Base-by-base conservation (phyloP, 1,284 basidiomycete genomes). In the Malassezia vespertilionis region DNA sequence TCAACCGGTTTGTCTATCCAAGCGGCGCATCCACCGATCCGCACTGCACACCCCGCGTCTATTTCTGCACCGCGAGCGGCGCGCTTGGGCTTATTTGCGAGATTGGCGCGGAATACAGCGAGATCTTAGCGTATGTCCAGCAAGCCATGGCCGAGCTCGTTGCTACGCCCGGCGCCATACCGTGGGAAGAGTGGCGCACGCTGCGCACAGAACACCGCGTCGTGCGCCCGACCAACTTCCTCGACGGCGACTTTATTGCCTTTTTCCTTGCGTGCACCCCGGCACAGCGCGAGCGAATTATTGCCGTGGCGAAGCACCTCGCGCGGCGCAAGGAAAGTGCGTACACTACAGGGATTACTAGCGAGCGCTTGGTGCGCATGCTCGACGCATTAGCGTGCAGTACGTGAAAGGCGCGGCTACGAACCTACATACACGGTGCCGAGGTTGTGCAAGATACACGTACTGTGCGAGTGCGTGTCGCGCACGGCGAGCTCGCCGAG, bases 131-230 rank as follows among this genome's bases (percentile, higher is more conserved):
- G 21, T 50, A 54, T 18, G 40, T 67, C 10, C 64, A 67, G 39
- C 44, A 58, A 15, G 64, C 64, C 45, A 47, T 63, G 8, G 22
- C 30, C 20, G 27, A 22, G 10, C 28, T 26, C 6, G 5, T 18
- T 11, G 43, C 40, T 1, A 39, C 48, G 0, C 49, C 55, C 1
- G 57, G 59, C 9, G 46, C 41, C n/a, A 60, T 69, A 18, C 33
- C 52, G 2, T 48, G 54, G 37, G 26, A 41, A 12, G 59, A 65
- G 23, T 69, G 60, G 58, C 53, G 66, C 9, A 68, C 65, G 11
- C 44, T 63, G 3, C 53, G 65, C 12, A 68, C 65, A n/a, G 66
- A 69, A 36, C 65, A 65, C 33, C 49, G 63, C n/a, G 52, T 54
- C n/a, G 47, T 52, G 26, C 35, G 53, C 10, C 52, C 61, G 2